Evolutionary conservation across 257 asterid genomes (phyloP).

Genomic region (Gynochthodes officinalis): DNA sequence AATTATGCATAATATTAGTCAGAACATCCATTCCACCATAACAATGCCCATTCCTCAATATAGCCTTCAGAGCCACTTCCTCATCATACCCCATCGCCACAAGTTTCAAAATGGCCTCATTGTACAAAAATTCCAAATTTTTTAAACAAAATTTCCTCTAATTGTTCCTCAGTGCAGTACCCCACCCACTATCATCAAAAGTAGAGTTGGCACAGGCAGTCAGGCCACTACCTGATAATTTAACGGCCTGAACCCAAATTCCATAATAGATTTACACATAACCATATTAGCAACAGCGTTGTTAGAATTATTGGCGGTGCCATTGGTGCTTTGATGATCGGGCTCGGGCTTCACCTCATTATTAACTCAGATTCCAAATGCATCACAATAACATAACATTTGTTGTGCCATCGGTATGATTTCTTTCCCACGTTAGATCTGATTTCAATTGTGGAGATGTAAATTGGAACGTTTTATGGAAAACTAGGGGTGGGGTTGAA

Average conservation of each 20-base stretch:
- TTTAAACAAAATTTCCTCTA: slow-evolving; percentile 65
- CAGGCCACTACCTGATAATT: slow-evolving; percentile 20
- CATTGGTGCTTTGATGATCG: slow-evolving; percentile 33
- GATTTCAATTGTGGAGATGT: too few relatives aligned
- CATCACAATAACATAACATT: too few relatives aligned
- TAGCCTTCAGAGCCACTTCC: slow-evolving; percentile 68
- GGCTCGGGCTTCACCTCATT: slow-evolving; percentile 54
- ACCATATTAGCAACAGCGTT: slow-evolving; percentile 21
- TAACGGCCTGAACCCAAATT: slow-evolving; percentile 30
- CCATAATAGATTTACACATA: slow-evolving; percentile 25
- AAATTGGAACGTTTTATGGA: too few relatives aligned
- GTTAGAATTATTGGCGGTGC: slow-evolving; percentile 5
- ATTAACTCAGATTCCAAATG: too few relatives aligned
- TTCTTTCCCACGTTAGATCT: too few relatives aligned
- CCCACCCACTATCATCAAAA: slow-evolving; percentile 36
- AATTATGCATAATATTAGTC: slow-evolving; percentile 68
- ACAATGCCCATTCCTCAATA: slow-evolving; percentile 68
- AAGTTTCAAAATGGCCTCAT: slow-evolving; percentile 58
- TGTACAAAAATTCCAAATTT: slow-evolving; percentile 61
- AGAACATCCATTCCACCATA: slow-evolving; percentile 91
- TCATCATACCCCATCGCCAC: slow-evolving; percentile 64
- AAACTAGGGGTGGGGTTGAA: too few relatives aligned
- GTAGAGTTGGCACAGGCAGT: slow-evolving; percentile 12
- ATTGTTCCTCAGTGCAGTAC: slow-evolving; percentile 44
- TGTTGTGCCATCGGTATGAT: too few relatives aligned